phyloP scores from a whole-genome alignment of 73 alveolate species.

The Blepharisma stoltei region DNA sequence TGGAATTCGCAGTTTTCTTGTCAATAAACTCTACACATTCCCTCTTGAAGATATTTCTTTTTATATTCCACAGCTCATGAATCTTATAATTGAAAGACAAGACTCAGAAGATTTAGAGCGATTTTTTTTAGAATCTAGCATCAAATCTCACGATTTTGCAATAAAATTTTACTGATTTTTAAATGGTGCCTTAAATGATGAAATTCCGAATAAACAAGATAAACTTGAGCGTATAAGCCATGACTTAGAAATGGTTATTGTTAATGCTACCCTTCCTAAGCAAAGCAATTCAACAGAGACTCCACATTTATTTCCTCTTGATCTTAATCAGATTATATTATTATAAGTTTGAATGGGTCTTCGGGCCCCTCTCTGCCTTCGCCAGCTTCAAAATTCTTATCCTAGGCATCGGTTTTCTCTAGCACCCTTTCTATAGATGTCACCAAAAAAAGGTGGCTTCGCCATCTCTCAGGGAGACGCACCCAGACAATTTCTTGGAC shows the following conservation, averaged over 20 bases:
- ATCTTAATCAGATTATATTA: too few relatives aligned
- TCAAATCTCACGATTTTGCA: conserved; percentile 6
- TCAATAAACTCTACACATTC: conserved; percentile 30
- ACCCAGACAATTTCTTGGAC: too few relatives aligned
- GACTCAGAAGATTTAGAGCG: not conserved
- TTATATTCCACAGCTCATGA: conserved; percentile 26
- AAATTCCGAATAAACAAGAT: not conserved
- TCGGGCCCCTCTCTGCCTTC: too few relatives aligned
- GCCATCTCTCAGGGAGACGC: too few relatives aligned
- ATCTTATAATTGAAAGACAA: not conserved
- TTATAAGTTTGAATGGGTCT: too few relatives aligned
- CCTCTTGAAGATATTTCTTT: not conserved
- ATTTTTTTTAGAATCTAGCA: not conserved
- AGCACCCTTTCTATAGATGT: too few relatives aligned
- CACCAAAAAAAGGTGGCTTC: too few relatives aligned
- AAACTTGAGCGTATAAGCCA: not conserved
- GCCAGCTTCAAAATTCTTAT: too few relatives aligned
- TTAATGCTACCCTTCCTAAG: conserved; percentile 9
- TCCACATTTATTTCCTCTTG: conserved; percentile 3
- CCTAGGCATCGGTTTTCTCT: too few relatives aligned
- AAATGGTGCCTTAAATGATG: not conserved
- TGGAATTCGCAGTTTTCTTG: conserved; percentile 19
- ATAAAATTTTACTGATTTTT: not conserved
- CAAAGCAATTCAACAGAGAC: not conserved
- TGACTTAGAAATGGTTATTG: conserved; percentile 23